phyloP scores from a whole-genome alignment of 2,329 filamentous ascomycete species.

The Remersonia thermophila region DNA sequence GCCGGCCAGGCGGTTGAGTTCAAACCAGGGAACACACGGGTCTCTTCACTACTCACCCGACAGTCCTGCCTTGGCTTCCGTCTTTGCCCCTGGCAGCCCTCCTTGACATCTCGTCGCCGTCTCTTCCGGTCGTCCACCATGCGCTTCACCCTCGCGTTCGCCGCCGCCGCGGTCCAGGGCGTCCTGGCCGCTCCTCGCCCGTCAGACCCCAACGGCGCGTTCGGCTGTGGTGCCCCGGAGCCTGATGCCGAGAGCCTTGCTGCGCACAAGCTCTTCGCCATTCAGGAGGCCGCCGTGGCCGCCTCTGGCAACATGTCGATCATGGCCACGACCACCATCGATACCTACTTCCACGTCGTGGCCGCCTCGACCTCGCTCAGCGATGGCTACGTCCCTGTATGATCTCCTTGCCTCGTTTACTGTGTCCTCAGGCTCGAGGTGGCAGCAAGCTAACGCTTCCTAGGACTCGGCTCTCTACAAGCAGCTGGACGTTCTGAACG shows the following conservation, averaged over 20 bases:
- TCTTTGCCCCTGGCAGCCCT: too few relatives aligned
- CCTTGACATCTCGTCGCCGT: background rate
- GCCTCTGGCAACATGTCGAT: constrained; percentile 13
- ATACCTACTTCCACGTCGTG: constrained; percentile 25
- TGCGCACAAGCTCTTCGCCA: constrained; percentile 14
- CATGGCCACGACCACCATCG: constrained; percentile 19
- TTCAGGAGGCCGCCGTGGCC: constrained; percentile 14
- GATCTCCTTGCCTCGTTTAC: background rate
- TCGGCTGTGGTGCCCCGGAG: constrained; percentile 18
- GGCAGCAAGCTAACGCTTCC: background rate
- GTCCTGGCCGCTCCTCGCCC: constrained; percentile 10
- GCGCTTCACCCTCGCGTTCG: constrained; percentile 12
- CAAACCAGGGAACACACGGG: too few relatives aligned
- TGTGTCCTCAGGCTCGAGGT: background rate
- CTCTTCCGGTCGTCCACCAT: constrained; percentile 6
- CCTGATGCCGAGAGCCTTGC: constrained; percentile 17
- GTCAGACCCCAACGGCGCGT: constrained; percentile 1
- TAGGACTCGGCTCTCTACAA: constrained; percentile 25
- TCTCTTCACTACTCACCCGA: too few relatives aligned
- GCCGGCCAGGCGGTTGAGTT: too few relatives aligned
- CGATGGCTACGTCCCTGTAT: constrained; percentile 27
- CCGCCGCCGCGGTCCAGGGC: constrained; percentile 10
- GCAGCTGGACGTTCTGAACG: constrained; percentile 35
- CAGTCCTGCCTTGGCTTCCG: too few relatives aligned
- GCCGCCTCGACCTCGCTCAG: constrained; percentile 17